Evolutionary conservation across 2,329 filamentous ascomycete genomes (phyloP), one percentile per base, ranked within the genome.

Genomic region (Dryadomyces quercivorus): DNA sequence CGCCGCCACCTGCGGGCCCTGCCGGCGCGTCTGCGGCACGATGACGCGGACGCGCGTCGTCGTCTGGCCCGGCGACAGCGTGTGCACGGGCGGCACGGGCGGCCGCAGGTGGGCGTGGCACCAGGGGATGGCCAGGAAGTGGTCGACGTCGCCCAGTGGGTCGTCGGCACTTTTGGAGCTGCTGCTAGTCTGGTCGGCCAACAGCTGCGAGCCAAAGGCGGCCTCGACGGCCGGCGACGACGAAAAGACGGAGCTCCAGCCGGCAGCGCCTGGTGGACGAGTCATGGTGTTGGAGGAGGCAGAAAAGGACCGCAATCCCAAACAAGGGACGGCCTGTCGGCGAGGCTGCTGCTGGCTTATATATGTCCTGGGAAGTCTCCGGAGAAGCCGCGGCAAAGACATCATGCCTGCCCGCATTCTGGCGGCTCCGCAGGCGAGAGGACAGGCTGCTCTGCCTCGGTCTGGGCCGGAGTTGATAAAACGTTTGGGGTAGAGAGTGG

Each of bases 61-160:
- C 26, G 12, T 54, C 10, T 3, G 20, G 50, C 54, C 26, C 26
- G 26, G 26, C 26, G 4, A 8, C 2, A 48, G 45, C 12, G 36
- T 45, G 12, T 47, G 48, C 5, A 26, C 16, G 9, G 50, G 55
- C 15, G 48, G 22, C 51, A 55, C 64, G 0, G 72, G 66, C 21
- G 70, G 66, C 5, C 64, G 60, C 49, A 80, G 66, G 47, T 76
- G 66, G 15, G 62, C 60, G 1, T 68, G 66, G 56, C 72, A 77
- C 76, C 77, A 81, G 13, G 75, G 72, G 22, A 75, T 72, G 21
- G 67, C 61, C 18, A 59, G 55, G 58, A 72, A 70, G 56, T 65
- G 54, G 52, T 48, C 56, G 5, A 57, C 10, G 38, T 59, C 55
- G n/a, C 42, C 42, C 42, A 44, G 13, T 3, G 42, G 18, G 42